Evolutionary conservation across 352 stramenopile genomes (phyloP), one percentile per base, ranked within the genome.

Genomic region (Phytopythium vexans): DNA sequence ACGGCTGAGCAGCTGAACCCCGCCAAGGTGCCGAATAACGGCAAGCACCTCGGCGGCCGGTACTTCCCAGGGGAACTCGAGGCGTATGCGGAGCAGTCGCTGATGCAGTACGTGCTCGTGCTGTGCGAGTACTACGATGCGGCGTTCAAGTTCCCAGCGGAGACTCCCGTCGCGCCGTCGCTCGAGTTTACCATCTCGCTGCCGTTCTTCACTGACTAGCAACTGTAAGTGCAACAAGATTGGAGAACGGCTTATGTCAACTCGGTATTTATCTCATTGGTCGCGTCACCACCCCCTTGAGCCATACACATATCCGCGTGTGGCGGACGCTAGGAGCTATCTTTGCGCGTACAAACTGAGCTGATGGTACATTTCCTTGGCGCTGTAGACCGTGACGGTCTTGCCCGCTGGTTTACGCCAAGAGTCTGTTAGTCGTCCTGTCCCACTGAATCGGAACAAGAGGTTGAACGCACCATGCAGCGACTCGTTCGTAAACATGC

Each of bases 141-240:
- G 12, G 84, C 84, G 9, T 85, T 88, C 31, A 76, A 83, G 34
- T 73, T 72, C 10, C 70, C 75, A 5, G 51, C 44, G 7, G 61
- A 68, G 11, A 84, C 73, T 48, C 75, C 81, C 8, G 54, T 74
- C 4, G 72, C 84, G 36, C 84, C 84, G 14, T 78, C 77, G 42
- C 71, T 94, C 34, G 82, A 92, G 66, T 94, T 94, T 43, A 92
- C 75, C 8, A 92, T 94, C 57, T 70, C 78, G 32, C 70, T 77
- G 49, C 81, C 81, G 32, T 82, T 83, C 54, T 80, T 77, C 33
- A 73, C 74, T n/a, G 80, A 90, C 41, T 90, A 72, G 41, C 11
- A 53, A 27, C 16, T 8, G 4, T 40, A 62, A 44, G 43, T 38
- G 37, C 37, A 41, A 14, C 37, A 14, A 49, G 4, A 27, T 27